A percentile compares a stretch with the other conserved stretches of the same genome.
Conservation (phyloP, 106 monocot species). For the Acanthochlamys bracteata region DNA sequence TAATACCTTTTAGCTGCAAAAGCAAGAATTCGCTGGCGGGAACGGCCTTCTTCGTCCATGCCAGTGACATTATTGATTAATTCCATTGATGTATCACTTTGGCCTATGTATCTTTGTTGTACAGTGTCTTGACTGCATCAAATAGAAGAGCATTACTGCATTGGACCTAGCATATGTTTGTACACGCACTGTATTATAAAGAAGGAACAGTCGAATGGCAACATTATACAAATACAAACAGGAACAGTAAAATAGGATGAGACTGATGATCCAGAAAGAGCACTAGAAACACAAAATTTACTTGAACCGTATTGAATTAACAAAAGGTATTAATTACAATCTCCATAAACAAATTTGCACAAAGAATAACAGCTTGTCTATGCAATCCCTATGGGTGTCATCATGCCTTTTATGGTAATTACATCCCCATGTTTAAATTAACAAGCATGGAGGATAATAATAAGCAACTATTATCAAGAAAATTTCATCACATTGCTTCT, state of each 20-base stretch:
- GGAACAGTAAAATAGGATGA: background rate
- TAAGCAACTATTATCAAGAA: no score
- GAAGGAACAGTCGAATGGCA: background rate
- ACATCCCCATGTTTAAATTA: no score
- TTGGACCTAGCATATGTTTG: background rate
- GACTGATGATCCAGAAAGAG: background rate
- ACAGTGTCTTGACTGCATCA: constrained; percentile 47
- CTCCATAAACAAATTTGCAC: no score
- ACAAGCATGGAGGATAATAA: no score
- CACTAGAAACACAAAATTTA: background rate
- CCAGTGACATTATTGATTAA: constrained; percentile 81
- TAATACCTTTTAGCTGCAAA: constrained; percentile 88
- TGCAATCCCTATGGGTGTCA: no score
- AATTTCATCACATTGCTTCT: no score
- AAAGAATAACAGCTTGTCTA: no score
- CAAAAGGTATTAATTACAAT: background rate
- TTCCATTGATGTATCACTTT: constrained; percentile 68
- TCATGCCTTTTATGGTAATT: no score
- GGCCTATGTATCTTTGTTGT: constrained; percentile 33
- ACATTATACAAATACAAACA: background rate
- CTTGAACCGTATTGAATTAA: background rate
- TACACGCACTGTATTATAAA: background rate
- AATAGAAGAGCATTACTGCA: background rate
- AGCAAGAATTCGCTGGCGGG: constrained; percentile 81
- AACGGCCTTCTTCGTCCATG: constrained; percentile 83